Percentiles rank a stretch among this genome's conserved stretches.
Conservation (phyloP, 2,329 filamentous ascomycete genomes). For the Ceratocystis ficicola region DNA sequence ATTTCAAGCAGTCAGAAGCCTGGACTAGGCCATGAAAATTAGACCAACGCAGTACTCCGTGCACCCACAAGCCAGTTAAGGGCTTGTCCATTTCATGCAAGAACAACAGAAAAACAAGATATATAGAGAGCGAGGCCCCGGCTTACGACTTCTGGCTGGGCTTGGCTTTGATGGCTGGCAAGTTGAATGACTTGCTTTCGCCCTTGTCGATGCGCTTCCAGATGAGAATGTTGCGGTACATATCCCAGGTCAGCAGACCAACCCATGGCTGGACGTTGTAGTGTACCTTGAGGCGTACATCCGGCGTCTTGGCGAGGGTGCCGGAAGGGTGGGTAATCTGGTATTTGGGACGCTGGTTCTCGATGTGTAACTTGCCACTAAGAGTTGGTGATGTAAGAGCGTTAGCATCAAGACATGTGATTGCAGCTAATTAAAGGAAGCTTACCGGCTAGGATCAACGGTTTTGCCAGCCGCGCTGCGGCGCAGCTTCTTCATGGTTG, state of each 20-base stretch:
- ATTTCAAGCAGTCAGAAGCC: neutral
- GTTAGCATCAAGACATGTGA: neutral
- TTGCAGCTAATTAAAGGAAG: conserved; percentile 4
- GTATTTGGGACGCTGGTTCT: conserved; percentile 88
- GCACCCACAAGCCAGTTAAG: neutral
- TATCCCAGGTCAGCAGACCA: conserved; percentile 72
- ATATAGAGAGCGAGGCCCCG: neutral
- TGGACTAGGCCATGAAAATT: neutral
- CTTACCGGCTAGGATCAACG: conserved; percentile 46
- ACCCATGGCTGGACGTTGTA: conserved; percentile 99
- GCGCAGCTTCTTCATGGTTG: conserved; percentile 49
- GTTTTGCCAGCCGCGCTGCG: conserved; percentile 48
- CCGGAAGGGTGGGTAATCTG: conserved; percentile 85
- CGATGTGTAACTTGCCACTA: conserved; percentile 62
- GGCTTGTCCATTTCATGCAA: neutral
- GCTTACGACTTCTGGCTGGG: neutral
- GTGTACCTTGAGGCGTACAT: conserved; percentile 68
- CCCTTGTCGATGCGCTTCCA: conserved; percentile 58
- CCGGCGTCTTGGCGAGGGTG: conserved; percentile 57
- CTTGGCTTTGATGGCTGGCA: conserved; percentile 56
- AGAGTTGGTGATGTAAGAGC: neutral
- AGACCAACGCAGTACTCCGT: neutral
- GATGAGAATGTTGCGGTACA: conserved; percentile 40
- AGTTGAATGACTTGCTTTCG: conserved; percentile 48
- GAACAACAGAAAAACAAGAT: neutral